Evolutionary conservation across 805 yeast genomes (phyloP).

Genomic region (Metschnikowia dekortorum): DNA sequence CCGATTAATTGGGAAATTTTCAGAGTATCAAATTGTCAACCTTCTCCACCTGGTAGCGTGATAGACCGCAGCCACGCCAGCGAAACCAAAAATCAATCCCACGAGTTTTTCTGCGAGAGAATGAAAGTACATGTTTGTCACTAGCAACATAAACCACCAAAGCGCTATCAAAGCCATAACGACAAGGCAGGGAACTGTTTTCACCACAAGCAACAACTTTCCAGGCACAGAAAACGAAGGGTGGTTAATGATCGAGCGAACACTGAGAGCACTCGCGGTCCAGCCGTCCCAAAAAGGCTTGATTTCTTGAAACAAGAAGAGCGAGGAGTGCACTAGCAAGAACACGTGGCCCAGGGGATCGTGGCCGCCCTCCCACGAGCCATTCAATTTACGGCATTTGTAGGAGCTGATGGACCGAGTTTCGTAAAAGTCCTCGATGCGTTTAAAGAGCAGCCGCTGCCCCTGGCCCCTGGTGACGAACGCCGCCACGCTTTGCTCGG

Average conservation of each 20-base stretch:
- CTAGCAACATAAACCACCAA: conserved; percentile 85
- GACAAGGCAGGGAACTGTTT: conserved; percentile 21
- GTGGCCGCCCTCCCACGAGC: conserved; percentile 77
- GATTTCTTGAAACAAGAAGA: conserved; percentile 64
- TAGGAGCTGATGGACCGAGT: conserved; percentile 26
- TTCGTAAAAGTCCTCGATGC: conserved; percentile 14
- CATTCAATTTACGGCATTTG: conserved; percentile 46
- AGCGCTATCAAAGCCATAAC: conserved; percentile 31
- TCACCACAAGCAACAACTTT: neutral
- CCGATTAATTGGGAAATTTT: too few relatives aligned
- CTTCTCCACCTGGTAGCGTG: conserved; percentile 25
- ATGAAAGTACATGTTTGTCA: conserved; percentile 85
- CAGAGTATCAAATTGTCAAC: neutral
- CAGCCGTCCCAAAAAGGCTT: conserved; percentile 35
- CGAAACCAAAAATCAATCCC: conserved; percentile 62
- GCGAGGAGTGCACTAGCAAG: conserved; percentile 60
- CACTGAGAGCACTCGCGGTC: conserved; percentile 2
- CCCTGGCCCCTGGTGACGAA: conserved; percentile 2
- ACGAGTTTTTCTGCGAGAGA: conserved; percentile 67
- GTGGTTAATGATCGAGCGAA: neutral
- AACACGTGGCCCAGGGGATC: conserved; percentile 96
- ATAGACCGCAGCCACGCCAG: conserved; percentile 47
- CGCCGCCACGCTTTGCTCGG: conserved; percentile 7
- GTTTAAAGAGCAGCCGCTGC: conserved; percentile 1
- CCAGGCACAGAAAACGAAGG: neutral